Conservation (phyloP, 345 rosid species). For the Eutrema yunnanense region DNA sequence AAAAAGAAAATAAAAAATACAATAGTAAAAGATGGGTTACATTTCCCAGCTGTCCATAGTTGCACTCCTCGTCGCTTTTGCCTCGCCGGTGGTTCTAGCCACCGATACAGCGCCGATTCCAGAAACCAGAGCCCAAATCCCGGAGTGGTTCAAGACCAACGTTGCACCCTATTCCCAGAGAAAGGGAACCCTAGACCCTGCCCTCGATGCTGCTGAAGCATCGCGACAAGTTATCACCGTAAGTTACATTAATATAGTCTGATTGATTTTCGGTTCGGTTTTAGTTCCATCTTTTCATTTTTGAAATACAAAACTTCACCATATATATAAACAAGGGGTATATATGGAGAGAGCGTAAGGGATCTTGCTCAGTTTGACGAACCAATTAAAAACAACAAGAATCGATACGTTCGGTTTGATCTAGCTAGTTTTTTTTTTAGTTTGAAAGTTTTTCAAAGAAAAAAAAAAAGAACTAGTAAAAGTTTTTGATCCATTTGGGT, state of each 20-base stretch:
- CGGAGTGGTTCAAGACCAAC: conserved; percentile 37
- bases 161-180: conserved; percentile 22
- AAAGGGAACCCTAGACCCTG: conserved; percentile 37
- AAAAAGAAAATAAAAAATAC: not conserved
- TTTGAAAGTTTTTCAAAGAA: not conserved
- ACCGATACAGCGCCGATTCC: conserved; percentile 37
- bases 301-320: not conserved
- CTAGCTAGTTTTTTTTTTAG: too few relatives aligned
- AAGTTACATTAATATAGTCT: not conserved
- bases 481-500: too few relatives aligned
- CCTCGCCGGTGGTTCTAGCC: conserved; percentile 6
- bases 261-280: too few relatives aligned
- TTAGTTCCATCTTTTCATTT: not conserved
- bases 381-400: too few relatives aligned
- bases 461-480: too few relatives aligned
- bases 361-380: too few relatives aligned
- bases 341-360: too few relatives aligned
- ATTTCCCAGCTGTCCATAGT: not conserved
- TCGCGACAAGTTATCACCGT: conserved; percentile 35
- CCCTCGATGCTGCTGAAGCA: conserved; percentile 43
- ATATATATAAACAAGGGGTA: not conserved
- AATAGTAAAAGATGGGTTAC: conserved; percentile 12
- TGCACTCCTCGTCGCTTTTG: conserved; percentile 1
- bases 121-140: conserved; percentile 13
- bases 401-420: too few relatives aligned